phyloP scores from a whole-genome alignment of 2,329 filamentous ascomycete species.

The Rhynchosporium secalis region DNA sequence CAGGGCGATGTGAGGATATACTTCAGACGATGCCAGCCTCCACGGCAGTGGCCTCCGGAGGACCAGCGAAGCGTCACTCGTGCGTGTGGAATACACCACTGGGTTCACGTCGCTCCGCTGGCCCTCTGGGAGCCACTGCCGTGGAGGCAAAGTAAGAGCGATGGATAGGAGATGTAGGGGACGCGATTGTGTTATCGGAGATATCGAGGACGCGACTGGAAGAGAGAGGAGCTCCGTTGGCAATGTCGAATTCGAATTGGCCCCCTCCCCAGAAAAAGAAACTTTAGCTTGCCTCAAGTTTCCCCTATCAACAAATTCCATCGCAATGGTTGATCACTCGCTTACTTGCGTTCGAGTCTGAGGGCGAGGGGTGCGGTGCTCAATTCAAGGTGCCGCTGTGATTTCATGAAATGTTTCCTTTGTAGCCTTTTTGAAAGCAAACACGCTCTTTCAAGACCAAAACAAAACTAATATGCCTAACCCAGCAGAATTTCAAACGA shows the following conservation, averaged over 20 bases:
- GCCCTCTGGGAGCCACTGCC: not conserved
- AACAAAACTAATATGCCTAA: slow-evolving; percentile 27
- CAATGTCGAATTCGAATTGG: not conserved
- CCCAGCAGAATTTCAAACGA: slow-evolving; percentile 35
- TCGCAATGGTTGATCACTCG: not conserved
- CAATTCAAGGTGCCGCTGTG: not conserved
- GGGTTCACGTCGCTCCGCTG: slow-evolving; percentile 3
- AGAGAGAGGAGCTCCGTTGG: not conserved
- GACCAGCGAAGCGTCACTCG: slow-evolving; percentile 7
- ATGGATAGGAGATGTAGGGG: not conserved
- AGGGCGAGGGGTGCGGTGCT: not conserved
- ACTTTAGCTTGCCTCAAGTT: not conserved
- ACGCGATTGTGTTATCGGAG: not conserved
- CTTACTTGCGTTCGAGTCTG: not conserved
- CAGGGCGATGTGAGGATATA: not conserved
- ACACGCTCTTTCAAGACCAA: not conserved
- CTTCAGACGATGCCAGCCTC: not conserved
- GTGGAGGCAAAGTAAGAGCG: not conserved
- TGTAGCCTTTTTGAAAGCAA: not conserved
- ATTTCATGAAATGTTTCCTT: not conserved
- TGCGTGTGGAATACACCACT: not conserved
- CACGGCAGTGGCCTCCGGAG: slow-evolving; percentile 11
- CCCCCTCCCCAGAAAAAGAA: not conserved
- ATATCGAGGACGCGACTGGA: not conserved
- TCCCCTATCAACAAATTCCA: not conserved